Evolutionary conservation across 257 asterid species (phyloP).

Genomic region (Fraxinus excelsior): DNA sequence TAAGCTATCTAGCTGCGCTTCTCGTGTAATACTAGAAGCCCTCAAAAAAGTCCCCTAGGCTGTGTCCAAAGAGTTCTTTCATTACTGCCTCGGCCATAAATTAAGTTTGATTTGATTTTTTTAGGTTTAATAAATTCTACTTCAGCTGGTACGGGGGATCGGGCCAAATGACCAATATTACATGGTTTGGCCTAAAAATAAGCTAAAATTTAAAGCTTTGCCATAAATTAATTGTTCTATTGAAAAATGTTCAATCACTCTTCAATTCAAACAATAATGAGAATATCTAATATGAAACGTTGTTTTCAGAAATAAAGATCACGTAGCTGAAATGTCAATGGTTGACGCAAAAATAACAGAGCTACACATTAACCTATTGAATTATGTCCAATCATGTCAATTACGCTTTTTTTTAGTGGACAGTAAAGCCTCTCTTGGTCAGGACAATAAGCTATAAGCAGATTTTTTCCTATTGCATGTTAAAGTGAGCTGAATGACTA

Average conservation of each 20-base stretch:
- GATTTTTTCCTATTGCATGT: conserved; percentile 15
- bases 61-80: conserved; percentile 4
- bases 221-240: conserved; percentile 1
- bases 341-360: conserved; percentile 7
- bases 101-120: conserved; percentile 4
- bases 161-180: neutral
- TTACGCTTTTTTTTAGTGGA: neutral
- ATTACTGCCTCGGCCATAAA: neutral
- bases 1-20: neutral
- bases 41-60: neutral
- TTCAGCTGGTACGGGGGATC: conserved; percentile 2
- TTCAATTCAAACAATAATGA: conserved; percentile 9
- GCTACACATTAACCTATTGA: neutral
- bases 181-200: neutral
- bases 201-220: conserved; percentile 13
- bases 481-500: conserved; percentile 5
- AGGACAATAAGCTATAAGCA: neutral
- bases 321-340: conserved; percentile 14
- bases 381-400: neutral
- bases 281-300: conserved; percentile 3
- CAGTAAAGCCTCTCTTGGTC: neutral
- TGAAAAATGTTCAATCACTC: neutral
- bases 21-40: neutral
- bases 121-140: neutral
- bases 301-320: conserved; percentile 11